These are phyloP conservation scores for Beauveria caledonica DNA, from an alignment of 2,329 filamentous ascomycete genomes.

Conservation along the genomic window DNA sequence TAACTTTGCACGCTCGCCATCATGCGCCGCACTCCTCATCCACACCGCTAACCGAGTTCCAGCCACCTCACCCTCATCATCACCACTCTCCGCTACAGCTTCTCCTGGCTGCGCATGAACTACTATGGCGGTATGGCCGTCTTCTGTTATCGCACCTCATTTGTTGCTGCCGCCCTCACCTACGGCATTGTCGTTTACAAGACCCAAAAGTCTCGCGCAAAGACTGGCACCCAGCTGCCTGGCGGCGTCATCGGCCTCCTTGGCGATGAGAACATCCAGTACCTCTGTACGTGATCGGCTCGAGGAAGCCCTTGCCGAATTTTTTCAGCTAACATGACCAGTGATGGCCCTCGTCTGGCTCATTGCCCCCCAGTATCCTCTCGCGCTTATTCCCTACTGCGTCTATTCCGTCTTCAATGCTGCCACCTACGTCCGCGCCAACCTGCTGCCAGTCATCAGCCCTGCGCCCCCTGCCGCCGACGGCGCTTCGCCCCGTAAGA, in stretches of 20 bases:
- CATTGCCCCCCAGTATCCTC: conserved; percentile 76
- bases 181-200: conserved; percentile 99
- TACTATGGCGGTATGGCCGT: conserved; percentile 68
- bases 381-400: conserved; percentile 86
- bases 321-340: conserved; percentile 28
- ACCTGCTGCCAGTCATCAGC: conserved; percentile 79
- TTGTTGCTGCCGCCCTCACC: conserved; percentile 79
- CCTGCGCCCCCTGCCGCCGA: conserved; percentile 53
- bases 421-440: conserved; percentile 89
- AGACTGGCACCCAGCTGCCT: conserved; percentile 57
- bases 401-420: conserved; percentile 99
- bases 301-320: neutral
- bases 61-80: conserved; percentile 84
- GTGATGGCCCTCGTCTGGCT: conserved; percentile 96
- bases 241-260: conserved; percentile 57
- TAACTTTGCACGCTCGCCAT: neutral
- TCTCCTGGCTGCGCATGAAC: conserved; percentile 88
- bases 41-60: conserved; percentile 10
- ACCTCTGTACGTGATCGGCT: conserved; percentile 60
- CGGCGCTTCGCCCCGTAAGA: conserved; percentile 46
- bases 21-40: neutral
- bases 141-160: conserved; percentile 83
- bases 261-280: conserved; percentile 94
- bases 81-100: conserved; percentile 69
- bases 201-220: conserved; percentile 78